phyloP scores from a whole-genome alignment of 805 yeast species.

The Ogataea henricii region DNA sequence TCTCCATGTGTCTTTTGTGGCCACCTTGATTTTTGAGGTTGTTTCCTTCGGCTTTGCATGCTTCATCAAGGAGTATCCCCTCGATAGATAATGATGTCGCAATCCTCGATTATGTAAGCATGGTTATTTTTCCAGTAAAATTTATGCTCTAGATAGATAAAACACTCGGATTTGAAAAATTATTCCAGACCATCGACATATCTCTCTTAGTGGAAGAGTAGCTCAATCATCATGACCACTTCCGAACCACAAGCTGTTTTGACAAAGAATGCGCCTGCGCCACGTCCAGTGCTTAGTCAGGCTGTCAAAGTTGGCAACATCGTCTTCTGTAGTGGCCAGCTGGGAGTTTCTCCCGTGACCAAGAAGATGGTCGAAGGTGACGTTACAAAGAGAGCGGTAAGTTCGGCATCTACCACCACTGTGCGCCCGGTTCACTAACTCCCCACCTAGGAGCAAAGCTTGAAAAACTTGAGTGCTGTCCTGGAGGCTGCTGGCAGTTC shows the following conservation, averaged over 20 bases:
- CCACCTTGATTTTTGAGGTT: background rate
- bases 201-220: too few species aligned
- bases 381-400: slow-evolving; percentile 5
- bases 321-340: slow-evolving; percentile 6
- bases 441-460: background rate
- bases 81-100: background rate
- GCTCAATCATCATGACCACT: background rate
- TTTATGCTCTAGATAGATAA: background rate
- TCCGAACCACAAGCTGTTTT: background rate
- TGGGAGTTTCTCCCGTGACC: slow-evolving; percentile 2
- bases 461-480: slow-evolving; percentile 6
- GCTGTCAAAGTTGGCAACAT: slow-evolving; percentile 1
- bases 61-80: background rate
- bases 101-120: background rate
- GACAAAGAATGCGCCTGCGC: slow-evolving; percentile 3
- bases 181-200: background rate
- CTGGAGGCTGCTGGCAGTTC: slow-evolving; percentile 7
- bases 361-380: slow-evolving; percentile 7
- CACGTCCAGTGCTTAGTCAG: slow-evolving; percentile 7
- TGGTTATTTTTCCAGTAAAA: background rate
- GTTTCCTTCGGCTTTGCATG: background rate
- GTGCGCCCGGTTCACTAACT: background rate
- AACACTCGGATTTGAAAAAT: background rate
- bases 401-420: background rate
- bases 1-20: background rate